Evolutionary conservation across 495 filamentous ascomycete genomes (phyloP).

Genomic region (Hyaloscypha variabilis): DNA sequence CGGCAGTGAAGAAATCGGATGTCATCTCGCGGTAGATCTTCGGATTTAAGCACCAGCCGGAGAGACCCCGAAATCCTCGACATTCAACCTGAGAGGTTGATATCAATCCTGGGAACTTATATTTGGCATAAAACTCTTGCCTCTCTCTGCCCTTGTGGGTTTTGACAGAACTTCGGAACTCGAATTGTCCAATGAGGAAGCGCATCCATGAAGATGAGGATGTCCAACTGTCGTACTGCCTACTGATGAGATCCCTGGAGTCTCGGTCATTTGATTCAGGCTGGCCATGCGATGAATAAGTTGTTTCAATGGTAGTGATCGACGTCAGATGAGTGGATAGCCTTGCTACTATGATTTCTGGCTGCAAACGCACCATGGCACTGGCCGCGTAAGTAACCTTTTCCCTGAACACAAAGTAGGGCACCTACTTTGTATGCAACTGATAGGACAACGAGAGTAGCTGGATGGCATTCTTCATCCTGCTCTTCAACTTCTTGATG

Average conservation of each 20-base stretch:
- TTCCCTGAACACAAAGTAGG: neutral
- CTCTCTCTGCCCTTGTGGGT: neutral
- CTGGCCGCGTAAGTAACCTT: neutral
- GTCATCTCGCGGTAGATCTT: neutral
- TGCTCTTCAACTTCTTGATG: slow-evolving; percentile 5
- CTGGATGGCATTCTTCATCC: slow-evolving; percentile 13
- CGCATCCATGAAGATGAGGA: slow-evolving; percentile 5
- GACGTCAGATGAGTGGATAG: neutral
- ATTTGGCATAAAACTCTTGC: neutral
- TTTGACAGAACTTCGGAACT: neutral
- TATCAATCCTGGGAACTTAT: neutral
- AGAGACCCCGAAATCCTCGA: neutral
- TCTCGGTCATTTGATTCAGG: neutral
- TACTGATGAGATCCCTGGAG: neutral
- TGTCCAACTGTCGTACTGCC: neutral
- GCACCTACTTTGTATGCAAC: slow-evolving; percentile 15
- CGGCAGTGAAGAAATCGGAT: neutral
- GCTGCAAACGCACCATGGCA: slow-evolving; percentile 5
- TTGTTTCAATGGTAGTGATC: neutral
- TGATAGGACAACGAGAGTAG: slow-evolving; percentile 17
- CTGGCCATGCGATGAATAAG: neutral
- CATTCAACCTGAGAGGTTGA: neutral
- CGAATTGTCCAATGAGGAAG: neutral
- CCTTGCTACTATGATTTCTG: slow-evolving; percentile 10
- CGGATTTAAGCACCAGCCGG: neutral